These are phyloP conservation scores for Tolypocladium endophyticum DNA, from an alignment of 2,329 filamentous ascomycete genomes.

Conservation along the genomic window DNA sequence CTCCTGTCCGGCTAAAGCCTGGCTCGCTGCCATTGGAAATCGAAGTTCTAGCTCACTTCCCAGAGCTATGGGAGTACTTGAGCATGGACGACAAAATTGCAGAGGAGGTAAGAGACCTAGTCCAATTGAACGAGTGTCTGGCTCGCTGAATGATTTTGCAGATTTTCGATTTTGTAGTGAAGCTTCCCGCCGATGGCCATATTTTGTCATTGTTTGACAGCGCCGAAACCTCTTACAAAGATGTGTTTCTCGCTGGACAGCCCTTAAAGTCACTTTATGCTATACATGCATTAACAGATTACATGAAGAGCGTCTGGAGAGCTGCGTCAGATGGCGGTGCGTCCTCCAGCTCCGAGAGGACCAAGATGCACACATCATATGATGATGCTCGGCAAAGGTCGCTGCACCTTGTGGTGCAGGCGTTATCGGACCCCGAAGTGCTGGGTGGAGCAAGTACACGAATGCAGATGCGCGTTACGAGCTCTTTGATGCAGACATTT, in stretches of 20 bases:
- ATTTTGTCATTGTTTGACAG: constrained; percentile 50
- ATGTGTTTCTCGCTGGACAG: constrained; percentile 58
- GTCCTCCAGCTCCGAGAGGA: neutral
- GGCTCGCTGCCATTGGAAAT: constrained; percentile 57
- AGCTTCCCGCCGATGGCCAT: constrained; percentile 57
- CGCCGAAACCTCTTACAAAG: constrained; percentile 37
- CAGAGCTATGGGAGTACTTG: constrained; percentile 73
- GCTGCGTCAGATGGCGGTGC: neutral
- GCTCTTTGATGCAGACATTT: constrained; percentile 16
- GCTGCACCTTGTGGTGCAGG: constrained; percentile 45
- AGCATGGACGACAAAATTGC: constrained; percentile 61
- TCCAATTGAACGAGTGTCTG: neutral
- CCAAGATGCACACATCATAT: neutral
- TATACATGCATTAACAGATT: constrained; percentile 53
- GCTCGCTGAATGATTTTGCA: constrained; percentile 16
- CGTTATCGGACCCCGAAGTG: constrained; percentile 48
- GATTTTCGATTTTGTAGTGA: constrained; percentile 61
- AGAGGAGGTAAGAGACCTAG: constrained; percentile 44
- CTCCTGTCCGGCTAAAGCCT: constrained; percentile 33
- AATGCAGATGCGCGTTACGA: constrained; percentile 16
- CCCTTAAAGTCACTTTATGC: constrained; percentile 69
- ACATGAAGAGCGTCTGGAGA: constrained; percentile 37
- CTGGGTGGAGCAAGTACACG: constrained; percentile 22
- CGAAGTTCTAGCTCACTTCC: constrained; percentile 72
- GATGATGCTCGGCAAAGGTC: constrained; percentile 23